Conservation (phyloP, 805 yeast species). For the Cyberlindnera mrakii region DNA sequence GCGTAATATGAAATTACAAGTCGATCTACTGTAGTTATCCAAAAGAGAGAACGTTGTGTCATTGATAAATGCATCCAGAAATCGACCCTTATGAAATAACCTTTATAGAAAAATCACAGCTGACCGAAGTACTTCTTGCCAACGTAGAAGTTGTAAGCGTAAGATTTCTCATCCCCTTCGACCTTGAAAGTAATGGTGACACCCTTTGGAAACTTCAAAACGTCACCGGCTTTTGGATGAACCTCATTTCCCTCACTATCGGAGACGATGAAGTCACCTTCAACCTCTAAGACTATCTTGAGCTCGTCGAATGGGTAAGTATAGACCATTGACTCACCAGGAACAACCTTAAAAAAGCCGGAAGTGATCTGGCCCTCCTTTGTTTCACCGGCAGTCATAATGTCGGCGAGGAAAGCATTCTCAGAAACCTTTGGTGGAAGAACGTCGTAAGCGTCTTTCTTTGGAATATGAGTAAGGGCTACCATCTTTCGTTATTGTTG, state of each 20-base stretch:
- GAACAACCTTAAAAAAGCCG: constrained; percentile 66
- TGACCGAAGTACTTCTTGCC: constrained; percentile 15
- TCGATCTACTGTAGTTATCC: too few species aligned
- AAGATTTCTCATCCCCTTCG: constrained; percentile 58
- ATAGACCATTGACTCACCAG: constrained; percentile 63
- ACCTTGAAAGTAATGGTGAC: constrained; percentile 58
- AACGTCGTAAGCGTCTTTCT: constrained; percentile 45
- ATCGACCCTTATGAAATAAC: too few species aligned
- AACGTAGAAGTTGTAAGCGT: constrained; percentile 25
- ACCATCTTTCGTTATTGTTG: constrained; percentile 26
- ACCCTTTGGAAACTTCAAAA: constrained; percentile 62
- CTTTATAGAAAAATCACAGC: neutral
- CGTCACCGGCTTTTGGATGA: constrained; percentile 57
- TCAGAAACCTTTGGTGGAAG: constrained; percentile 58
- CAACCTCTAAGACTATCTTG: constrained; percentile 60
- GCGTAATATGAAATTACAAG: constrained; percentile 27
- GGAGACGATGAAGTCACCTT: constrained; percentile 51
- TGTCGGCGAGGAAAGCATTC: constrained; percentile 64
- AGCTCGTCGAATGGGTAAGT: constrained; percentile 58
- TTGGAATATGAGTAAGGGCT: constrained; percentile 51
- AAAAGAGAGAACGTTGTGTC: too few species aligned
- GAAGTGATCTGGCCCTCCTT: constrained; percentile 51
- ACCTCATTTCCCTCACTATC: constrained; percentile 61
- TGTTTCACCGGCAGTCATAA: constrained; percentile 51
- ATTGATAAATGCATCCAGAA: too few species aligned